These are phyloP conservation scores for Chaetomiaceae sp. DNA, from an alignment of 2,329 filamentous ascomycete species.

Conservation along the genomic window DNA sequence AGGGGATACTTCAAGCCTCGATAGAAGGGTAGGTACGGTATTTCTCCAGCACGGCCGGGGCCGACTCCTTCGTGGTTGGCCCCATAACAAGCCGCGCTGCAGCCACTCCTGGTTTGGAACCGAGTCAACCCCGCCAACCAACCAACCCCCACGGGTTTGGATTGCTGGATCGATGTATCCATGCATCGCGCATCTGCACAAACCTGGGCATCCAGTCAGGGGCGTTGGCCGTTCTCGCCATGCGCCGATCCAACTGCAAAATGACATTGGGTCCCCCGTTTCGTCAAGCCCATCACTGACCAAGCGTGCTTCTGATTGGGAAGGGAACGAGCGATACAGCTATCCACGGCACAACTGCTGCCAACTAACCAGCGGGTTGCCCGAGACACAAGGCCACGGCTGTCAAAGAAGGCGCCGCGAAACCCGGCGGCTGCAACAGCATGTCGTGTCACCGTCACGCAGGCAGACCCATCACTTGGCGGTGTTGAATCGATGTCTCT, in stretches of 20 bases:
- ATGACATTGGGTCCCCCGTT: background rate
- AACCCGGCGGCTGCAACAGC: background rate
- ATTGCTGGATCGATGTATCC: constrained; percentile 7
- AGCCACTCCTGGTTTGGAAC: background rate
- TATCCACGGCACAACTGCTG: too few relatives aligned
- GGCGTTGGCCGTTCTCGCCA: too few relatives aligned
- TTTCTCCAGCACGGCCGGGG: constrained; percentile 1
- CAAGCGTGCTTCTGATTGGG: background rate
- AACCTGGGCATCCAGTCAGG: too few relatives aligned
- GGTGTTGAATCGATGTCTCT: too few relatives aligned
- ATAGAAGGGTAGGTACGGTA: background rate
- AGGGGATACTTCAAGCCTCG: background rate
- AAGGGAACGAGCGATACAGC: constrained; percentile 9
- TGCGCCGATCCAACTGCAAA: background rate
- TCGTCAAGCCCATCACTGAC: background rate
- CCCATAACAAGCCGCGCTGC: background rate
- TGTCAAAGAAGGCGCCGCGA: too few relatives aligned
- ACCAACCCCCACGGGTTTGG: constrained; percentile 1
- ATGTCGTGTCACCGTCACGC: background rate
- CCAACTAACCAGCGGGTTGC: background rate
- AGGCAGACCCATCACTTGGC: too few relatives aligned
- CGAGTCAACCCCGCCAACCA: too few relatives aligned
- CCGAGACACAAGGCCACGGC: background rate
- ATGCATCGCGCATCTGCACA: constrained; percentile 11
- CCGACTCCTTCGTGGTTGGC: background rate